Percentiles rank a stretch among this genome's conserved stretches.
phyloP scores from a whole-genome alignment of 176 grass and related monocot genomes.

The Carex myosuroides region DNA sequence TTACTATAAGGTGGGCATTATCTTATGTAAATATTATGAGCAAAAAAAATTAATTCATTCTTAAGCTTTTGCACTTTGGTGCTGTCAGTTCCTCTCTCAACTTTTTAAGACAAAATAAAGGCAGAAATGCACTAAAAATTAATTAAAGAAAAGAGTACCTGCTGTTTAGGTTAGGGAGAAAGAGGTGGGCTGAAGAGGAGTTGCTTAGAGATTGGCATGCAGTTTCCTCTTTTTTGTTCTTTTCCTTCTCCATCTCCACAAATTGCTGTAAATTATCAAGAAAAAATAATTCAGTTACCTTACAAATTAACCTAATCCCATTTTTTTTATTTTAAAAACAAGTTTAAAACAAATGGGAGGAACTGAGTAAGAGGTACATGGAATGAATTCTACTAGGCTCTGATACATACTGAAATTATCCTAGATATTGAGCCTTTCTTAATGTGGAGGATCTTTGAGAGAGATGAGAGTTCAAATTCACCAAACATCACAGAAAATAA shows the following conservation, averaged over 20 bases:
- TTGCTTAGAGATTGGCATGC: slow-evolving; percentile 3
- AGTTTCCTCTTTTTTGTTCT: not conserved
- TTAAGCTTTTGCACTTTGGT: not conserved
- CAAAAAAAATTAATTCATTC: not conserved
- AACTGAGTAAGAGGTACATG: not conserved
- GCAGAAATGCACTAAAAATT: not conserved
- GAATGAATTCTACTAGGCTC: not conserved
- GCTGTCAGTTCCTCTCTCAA: not conserved
- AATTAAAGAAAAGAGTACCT: not conserved
- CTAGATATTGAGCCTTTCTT: not conserved
- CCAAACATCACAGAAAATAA: not conserved
- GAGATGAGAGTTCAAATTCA: not conserved
- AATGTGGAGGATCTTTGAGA: not conserved
- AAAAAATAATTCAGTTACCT: not conserved
- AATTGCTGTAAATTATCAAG: slow-evolving; percentile 10
- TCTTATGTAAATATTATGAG: not conserved
- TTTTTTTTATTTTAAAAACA: not conserved
- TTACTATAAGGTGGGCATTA: not conserved
- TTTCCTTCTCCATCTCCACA: slow-evolving; percentile 6
- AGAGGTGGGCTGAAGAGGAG: not conserved
- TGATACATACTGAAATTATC: not conserved
- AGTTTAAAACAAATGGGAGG: not conserved
- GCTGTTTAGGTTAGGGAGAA: slow-evolving; percentile 8
- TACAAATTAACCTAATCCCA: not conserved
- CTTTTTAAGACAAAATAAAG: not conserved